phyloP scores from a whole-genome alignment of 208 protist genomes.

The Leishmania mexicana region DNA sequence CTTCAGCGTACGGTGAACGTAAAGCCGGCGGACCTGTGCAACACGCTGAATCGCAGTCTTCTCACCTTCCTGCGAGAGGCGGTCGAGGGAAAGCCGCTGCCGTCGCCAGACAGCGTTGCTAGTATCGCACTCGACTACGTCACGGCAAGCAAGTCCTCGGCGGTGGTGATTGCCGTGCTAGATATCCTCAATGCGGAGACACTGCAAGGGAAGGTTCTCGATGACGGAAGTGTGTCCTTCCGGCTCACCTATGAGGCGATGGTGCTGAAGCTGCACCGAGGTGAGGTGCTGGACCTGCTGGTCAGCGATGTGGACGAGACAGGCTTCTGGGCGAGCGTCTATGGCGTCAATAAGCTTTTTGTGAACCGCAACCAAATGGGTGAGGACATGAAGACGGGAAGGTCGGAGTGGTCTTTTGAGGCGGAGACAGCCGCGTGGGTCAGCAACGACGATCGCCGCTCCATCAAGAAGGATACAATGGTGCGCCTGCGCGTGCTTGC shows the following conservation, averaged over 20 bases:
- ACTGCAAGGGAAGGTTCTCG: constrained; percentile 77
- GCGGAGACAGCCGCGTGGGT: constrained; percentile 69
- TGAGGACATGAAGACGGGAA: constrained; percentile 22
- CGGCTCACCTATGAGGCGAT: constrained; percentile 78
- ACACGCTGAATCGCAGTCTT: constrained; percentile 69
- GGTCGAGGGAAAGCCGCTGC: constrained; percentile 79
- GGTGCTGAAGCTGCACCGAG: constrained; percentile 83
- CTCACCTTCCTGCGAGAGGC: constrained; percentile 65
- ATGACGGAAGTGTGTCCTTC: constrained; percentile 81
- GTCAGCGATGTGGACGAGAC: constrained; percentile 67
- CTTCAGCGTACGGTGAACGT: constrained; percentile 77
- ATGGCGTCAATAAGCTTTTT: constrained; percentile 77
- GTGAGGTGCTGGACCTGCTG: constrained; percentile 84
- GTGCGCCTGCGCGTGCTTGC: constrained; percentile 81
- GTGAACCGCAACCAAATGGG: constrained; percentile 77
- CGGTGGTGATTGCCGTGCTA: constrained; percentile 76
- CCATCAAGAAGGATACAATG: constrained; percentile 66
- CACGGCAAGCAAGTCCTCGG: constrained; percentile 62
- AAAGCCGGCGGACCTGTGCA: constrained; percentile 60
- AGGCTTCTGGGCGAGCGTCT: constrained; percentile 79
- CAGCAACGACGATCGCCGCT: constrained; percentile 58
- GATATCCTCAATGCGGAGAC: constrained; percentile 76
- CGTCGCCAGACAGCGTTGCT: constrained; percentile 44
- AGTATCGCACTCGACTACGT: constrained; percentile 37
- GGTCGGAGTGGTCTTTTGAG: constrained; percentile 62